These are phyloP conservation scores for Chrysanthemum makinoi DNA, from an alignment of 129 eudicot genomes.

Conservation along the genomic window DNA sequence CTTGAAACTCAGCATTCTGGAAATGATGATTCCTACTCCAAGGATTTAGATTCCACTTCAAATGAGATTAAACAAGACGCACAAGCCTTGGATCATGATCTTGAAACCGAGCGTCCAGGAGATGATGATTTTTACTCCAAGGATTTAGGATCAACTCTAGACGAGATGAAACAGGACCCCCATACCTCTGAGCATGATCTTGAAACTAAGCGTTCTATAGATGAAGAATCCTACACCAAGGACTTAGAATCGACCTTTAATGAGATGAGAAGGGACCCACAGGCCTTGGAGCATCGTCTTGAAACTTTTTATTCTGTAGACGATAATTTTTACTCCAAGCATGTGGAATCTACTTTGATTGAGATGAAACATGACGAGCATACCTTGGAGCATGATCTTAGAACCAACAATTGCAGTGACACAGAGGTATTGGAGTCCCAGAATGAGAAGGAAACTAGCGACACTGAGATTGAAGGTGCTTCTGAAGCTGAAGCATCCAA, in stretches of 20 bases:
- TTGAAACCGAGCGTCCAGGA: constrained; percentile 22
- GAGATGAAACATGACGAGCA: constrained; percentile 22
- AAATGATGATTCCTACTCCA: constrained; percentile 14
- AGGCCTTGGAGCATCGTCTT: constrained; percentile 23
- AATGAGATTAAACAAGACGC: constrained; percentile 27
- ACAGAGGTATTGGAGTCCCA: constrained; percentile 14
- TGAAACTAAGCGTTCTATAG: constrained; percentile 17
- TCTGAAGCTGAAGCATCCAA: constrained; percentile 28
- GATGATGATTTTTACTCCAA: constrained; percentile 26
- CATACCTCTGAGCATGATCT: constrained; percentile 20
- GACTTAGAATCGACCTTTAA: constrained; percentile 27
- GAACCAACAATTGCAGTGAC: constrained; percentile 19
- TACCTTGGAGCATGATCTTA: constrained; percentile 20
- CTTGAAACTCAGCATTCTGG: constrained; percentile 14
- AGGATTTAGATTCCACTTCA: constrained; percentile 22
- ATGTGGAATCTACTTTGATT: constrained; percentile 22
- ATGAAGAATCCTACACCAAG: constrained; percentile 4
- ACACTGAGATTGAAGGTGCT: constrained; percentile 21
- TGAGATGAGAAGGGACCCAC: constrained; percentile 26
- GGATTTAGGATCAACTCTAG: constrained; percentile 10
- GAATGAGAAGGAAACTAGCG: constrained; percentile 21
- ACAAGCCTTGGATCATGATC: constrained; percentile 19
- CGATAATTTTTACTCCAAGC: constrained; percentile 24
- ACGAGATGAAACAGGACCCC: constrained; percentile 17
- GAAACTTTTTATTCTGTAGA: constrained; percentile 34